Conservation (phyloP, 768 basidiomycete species). For the Agrocybe praecox region DNA sequence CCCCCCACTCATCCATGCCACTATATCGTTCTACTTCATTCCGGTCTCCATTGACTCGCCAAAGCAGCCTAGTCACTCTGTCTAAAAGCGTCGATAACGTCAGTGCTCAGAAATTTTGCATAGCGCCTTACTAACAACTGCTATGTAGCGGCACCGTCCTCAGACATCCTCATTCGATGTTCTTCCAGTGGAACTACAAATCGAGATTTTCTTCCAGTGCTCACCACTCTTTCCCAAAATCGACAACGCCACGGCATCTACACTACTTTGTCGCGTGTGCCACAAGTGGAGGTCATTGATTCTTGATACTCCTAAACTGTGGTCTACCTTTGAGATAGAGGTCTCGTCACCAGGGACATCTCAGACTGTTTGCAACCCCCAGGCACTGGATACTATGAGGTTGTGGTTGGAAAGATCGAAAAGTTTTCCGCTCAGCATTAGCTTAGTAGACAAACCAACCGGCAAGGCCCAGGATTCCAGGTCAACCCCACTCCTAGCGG, state of each 20-base stretch:
- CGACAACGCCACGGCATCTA: slow-evolving; percentile 33
- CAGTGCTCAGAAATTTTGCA: no score
- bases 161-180: slow-evolving; percentile 28
- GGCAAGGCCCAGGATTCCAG: slow-evolving; percentile 18
- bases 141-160: not conserved
- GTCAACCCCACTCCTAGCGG: slow-evolving; percentile 27
- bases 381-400: slow-evolving; percentile 22
- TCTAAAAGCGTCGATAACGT: no score
- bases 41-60: no score
- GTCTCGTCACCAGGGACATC: slow-evolving; percentile 19
- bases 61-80: no score
- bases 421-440: slow-evolving; percentile 32
- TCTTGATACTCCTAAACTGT: slow-evolving; percentile 42
- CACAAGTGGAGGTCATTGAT: slow-evolving; percentile 43
- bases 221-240: slow-evolving; percentile 34
- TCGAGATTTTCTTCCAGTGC: slow-evolving; percentile 47
- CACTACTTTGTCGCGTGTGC: slow-evolving; percentile 42
- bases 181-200: slow-evolving; percentile 47
- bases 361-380: slow-evolving; percentile 3
- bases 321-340: slow-evolving; percentile 46
- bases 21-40: no score
- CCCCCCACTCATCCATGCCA: no score
- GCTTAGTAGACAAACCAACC: slow-evolving; percentile 27
- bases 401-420: slow-evolving; percentile 41
- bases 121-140: no score